These are phyloP conservation scores for Mycena vulgaris DNA, from an alignment of 768 basidiomycete genomes.

Conservation along the genomic window DNA sequence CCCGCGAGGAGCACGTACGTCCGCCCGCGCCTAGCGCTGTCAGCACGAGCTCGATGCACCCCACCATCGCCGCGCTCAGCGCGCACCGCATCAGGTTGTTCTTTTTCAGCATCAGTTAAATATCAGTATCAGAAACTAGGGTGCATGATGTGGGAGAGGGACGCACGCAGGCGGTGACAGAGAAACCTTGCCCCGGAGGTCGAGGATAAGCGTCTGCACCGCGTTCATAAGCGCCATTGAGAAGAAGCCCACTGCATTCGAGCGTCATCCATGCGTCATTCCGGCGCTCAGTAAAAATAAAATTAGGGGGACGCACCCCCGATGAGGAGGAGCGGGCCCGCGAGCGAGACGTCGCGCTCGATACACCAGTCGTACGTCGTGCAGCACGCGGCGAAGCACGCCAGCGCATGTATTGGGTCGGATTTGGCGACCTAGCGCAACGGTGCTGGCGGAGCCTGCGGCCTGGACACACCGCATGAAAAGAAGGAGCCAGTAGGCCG, in stretches of 20 bases:
- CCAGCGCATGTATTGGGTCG: too few species aligned
- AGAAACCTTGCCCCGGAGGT: conserved; percentile 44
- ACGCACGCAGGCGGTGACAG: conserved; percentile 46
- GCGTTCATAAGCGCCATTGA: conserved; percentile 42
- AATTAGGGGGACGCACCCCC: conserved; percentile 13
- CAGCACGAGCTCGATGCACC: conserved; percentile 63
- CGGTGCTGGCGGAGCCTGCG: conserved; percentile 83
- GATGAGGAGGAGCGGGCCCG: conserved; percentile 63
- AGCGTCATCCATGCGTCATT: neutral
- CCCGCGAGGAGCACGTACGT: conserved; percentile 64
- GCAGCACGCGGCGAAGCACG: conserved; percentile 56
- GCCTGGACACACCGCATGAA: conserved; percentile 87
- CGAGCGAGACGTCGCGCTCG: conserved; percentile 63
- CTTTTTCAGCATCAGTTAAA: conserved; percentile 46
- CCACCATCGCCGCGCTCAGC: conserved; percentile 61
- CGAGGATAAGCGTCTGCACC: conserved; percentile 42
- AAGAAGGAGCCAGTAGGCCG: conserved; percentile 85
- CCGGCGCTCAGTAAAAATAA: neutral
- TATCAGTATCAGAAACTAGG: too few species aligned
- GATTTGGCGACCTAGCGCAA: conserved; percentile 86
- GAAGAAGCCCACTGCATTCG: conserved; percentile 37
- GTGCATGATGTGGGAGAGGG: too few species aligned
- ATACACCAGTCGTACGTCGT: conserved; percentile 76
- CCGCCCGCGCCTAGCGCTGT: conserved; percentile 62
- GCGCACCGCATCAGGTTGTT: conserved; percentile 69